A percentile compares a stretch with the other conserved stretches of the same genome.
Evolutionary conservation across 2,329 filamentous ascomycete genomes (phyloP).

Genomic region (Colletotrichum sp.): DNA sequence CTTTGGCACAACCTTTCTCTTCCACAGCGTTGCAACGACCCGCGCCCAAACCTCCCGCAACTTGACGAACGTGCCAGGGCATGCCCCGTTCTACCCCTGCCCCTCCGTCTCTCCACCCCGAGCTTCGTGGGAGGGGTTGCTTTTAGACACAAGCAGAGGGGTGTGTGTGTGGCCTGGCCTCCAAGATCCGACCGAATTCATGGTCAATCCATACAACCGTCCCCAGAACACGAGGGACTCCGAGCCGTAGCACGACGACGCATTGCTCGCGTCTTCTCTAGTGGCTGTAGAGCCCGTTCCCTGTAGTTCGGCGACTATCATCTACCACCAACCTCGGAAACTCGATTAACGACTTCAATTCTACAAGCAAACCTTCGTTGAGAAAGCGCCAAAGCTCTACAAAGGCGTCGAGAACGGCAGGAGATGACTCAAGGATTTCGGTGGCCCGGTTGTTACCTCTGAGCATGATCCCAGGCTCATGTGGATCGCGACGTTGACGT

Average conservation of each 20-base stretch:
- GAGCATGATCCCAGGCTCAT: neutral
- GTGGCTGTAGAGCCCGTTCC: neutral
- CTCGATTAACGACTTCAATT: neutral
- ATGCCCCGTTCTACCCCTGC: neutral
- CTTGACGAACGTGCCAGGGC: neutral
- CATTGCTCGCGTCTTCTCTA: neutral
- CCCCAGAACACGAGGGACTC: neutral
- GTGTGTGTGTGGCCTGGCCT: neutral
- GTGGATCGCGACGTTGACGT: neutral
- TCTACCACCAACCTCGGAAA: neutral
- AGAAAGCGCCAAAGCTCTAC: neutral
- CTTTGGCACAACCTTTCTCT: conserved; percentile 2
- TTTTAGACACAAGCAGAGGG: neutral
- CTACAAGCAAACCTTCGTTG: neutral
- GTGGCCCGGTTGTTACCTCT: neutral
- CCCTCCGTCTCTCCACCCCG: neutral
- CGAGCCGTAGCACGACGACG: neutral
- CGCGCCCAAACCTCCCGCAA: neutral
- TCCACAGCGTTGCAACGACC: conserved; percentile 12
- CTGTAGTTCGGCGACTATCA: neutral
- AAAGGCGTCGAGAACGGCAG: neutral
- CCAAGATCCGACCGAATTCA: neutral
- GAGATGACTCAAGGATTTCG: neutral
- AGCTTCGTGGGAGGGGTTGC: neutral
- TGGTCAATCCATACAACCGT: neutral